phyloP scores from a whole-genome alignment of 2,329 filamentous ascomycete species.

The Scedosporium aurantiacum region DNA sequence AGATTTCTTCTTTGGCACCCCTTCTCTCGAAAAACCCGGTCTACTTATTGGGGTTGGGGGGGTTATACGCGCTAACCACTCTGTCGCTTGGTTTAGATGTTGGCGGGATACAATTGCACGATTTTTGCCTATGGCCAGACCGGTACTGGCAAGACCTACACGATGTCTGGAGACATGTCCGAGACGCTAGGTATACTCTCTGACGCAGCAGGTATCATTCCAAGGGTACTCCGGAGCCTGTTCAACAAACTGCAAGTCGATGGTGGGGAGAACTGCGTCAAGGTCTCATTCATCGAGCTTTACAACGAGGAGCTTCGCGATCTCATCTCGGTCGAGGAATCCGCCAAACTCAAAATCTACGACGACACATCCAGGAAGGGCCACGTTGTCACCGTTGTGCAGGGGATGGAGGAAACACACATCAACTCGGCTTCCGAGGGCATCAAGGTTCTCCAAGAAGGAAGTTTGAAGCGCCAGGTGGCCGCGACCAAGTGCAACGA shows the following conservation, averaged over 20 bases:
- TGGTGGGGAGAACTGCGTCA: conserved; percentile 75
- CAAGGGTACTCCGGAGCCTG: conserved; percentile 74
- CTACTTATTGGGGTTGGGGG: too few relatives aligned
- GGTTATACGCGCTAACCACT: neutral
- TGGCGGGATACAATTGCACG: conserved; percentile 92
- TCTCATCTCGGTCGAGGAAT: conserved; percentile 71
- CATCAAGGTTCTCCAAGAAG: conserved; percentile 77
- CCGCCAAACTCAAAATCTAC: conserved; percentile 83
- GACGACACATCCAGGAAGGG: conserved; percentile 82
- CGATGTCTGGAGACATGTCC: conserved; percentile 96
- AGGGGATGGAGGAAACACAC: conserved; percentile 95
- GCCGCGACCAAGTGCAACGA: conserved; percentile 99
- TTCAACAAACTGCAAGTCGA: conserved; percentile 76
- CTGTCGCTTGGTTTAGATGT: conserved; percentile 48
- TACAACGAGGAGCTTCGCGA: conserved; percentile 98
- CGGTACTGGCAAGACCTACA: conserved; percentile 96
- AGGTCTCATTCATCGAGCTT: conserved; percentile 96
- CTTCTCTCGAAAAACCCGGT: neutral
- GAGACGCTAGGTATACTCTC: conserved; percentile 77
- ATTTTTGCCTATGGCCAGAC: conserved; percentile 99
- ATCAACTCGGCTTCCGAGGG: conserved; percentile 78
- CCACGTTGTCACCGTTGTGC: conserved; percentile 76
- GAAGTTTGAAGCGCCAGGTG: conserved; percentile 92
- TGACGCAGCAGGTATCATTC: conserved; percentile 90
- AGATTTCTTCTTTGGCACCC: neutral